A percentile compares a stretch with the other conserved stretches of the same genome.
These are phyloP conservation scores for Phoenix dactylifera DNA, from an alignment of 176 grass and related monocot genomes.

Conservation along the genomic window DNA sequence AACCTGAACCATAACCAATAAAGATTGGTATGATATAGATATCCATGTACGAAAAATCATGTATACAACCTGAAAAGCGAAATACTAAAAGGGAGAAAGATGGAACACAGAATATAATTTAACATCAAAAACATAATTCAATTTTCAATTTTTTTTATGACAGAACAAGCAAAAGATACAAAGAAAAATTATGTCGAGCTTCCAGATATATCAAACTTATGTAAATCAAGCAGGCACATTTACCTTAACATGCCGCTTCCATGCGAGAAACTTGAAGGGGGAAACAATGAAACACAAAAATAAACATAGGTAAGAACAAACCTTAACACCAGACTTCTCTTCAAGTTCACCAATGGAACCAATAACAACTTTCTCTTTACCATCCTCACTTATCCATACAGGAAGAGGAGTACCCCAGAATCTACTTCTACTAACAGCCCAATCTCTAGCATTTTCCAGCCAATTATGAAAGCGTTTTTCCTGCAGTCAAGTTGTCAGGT, in stretches of 20 bases:
- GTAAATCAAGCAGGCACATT: no score
- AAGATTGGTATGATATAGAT: no score
- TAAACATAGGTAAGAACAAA: conserved; percentile 26
- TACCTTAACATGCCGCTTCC: no score
- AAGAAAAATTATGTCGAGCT: no score
- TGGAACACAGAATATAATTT: no score
- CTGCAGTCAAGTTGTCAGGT: conserved; percentile 31
- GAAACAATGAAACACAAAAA: conserved; percentile 3
- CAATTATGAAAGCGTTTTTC: conserved; percentile 98
- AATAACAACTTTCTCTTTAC: conserved; percentile 81
- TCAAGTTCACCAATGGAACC: conserved; percentile 92
- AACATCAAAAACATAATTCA: no score
- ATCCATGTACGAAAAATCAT: no score
- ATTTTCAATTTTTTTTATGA: no score
- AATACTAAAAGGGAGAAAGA: no score
- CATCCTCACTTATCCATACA: conserved; percentile 87
- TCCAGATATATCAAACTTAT: no score
- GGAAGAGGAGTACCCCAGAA: conserved; percentile 99
- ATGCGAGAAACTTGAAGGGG: background rate
- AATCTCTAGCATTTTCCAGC: conserved; percentile 97
- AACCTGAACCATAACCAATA: conserved; percentile 36
- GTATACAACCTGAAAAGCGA: no score
- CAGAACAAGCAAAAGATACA: no score
- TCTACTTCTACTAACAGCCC: conserved; percentile 93
- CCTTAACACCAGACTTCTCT: conserved; percentile 87